These are phyloP conservation scores for Arxiozyma bovina DNA, from an alignment of 1,139 yeast genomes.

Conservation along the genomic window DNA sequence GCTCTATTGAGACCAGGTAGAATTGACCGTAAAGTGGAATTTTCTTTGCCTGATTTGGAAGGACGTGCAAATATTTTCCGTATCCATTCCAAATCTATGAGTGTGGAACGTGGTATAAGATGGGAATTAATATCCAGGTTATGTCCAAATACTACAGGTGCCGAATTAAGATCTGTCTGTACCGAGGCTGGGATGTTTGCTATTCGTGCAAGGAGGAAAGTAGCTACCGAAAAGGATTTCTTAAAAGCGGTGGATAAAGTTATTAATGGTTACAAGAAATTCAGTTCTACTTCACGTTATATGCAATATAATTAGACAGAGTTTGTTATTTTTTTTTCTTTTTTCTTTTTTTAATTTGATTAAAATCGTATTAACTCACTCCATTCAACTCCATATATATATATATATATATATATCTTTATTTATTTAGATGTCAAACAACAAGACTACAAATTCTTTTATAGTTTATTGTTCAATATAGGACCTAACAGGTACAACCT, in stretches of 20 bases:
- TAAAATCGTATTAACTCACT: background rate
- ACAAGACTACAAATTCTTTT: background rate
- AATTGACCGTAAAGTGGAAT: slow-evolving; percentile 95
- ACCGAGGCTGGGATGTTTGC: slow-evolving; percentile 99
- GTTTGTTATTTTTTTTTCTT: background rate
- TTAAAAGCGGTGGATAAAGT: slow-evolving; percentile 96
- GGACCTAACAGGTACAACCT: too few species aligned
- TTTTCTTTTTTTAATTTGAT: background rate
- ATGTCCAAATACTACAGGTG: slow-evolving; percentile 98
- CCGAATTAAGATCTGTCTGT: slow-evolving; percentile 91
- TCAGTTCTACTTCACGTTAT: slow-evolving; percentile 91
- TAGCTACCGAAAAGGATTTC: slow-evolving; percentile 95
- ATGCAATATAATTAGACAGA: slow-evolving; percentile 76
- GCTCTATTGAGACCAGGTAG: slow-evolving; percentile 97
- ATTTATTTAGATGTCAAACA: background rate
- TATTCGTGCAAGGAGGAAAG: slow-evolving; percentile 94
- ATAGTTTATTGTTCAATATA: background rate
- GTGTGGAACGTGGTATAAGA: slow-evolving; percentile 91
- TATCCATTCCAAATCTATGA: slow-evolving; percentile 94
- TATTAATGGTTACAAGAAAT: slow-evolving; percentile 95
- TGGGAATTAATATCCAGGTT: slow-evolving; percentile 96
- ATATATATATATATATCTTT: too few species aligned
- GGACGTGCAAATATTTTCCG: slow-evolving; percentile 96
- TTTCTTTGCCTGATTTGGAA: slow-evolving; percentile 89
- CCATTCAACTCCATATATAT: background rate